Base-by-base conservation (phyloP, 495 filamentous ascomycete genomes). In the Penicillium goetzii region DNA sequence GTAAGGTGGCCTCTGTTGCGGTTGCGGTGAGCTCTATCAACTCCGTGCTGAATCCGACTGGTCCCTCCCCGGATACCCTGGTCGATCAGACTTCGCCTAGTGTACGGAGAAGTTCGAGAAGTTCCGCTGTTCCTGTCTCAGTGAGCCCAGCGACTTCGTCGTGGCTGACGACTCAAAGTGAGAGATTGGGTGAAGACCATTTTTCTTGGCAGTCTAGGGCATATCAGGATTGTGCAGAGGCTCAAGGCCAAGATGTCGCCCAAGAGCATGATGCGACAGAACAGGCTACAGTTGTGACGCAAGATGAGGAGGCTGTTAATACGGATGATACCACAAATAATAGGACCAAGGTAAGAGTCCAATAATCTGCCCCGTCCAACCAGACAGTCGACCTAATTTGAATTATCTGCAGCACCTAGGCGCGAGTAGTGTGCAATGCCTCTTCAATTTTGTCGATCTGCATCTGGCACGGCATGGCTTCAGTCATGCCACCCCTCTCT, bases 401-500 rank as follows among this genome's bases (percentile, higher is more conserved):
- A 32, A 19, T 6, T 19, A 8, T 10, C 9, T 32, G 14, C 30
- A 52, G 50, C 50, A 52, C 8, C 26, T 52, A 0, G 59, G 59
- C n/a, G 59, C 59, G 0, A 61, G 59, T 33, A 61, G 59, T 17
- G 59, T 61, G 8, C 59, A 61, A n/a, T 61, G 50, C 21, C 59
- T 61, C 34, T 45, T 61, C 21, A 61, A 61, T 32, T 61, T 61
- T 33, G 33, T 61, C 26, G 59, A 61, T 34, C 36, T 61, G 2
- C 59, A 56, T 45, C 17, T 61, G 2, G 38, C 50, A 55, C 52
- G 51, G 23, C 41, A 55, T 36, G 59, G 59, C 25, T 56, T 61
- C 15, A 30, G 34, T n/a, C 50, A 40, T 19, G 51, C 26, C 19
- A 26, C 49, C 9, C 34, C 59, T 19, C 23, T 32, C 15, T 43